Evolutionary conservation across 345 rosid species (phyloP).

Genomic region (Cardiospermum halicacabum): DNA sequence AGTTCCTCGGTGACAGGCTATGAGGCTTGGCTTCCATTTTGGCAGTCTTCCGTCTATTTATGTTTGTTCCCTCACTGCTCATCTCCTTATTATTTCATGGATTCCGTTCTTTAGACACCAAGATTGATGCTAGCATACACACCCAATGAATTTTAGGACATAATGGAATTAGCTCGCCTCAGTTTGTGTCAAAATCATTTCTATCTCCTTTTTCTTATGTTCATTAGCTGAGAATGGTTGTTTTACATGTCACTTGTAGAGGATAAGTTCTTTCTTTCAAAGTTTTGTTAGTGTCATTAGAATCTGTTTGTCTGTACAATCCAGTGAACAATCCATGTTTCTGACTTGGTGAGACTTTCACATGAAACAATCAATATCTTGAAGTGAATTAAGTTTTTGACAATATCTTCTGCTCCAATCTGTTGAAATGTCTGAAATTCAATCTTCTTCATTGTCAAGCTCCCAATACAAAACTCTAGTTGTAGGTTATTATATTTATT

Average conservation of each 20-base stretch:
- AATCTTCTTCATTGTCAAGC: not conserved
- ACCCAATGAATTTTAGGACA: not conserved
- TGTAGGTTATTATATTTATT: no score
- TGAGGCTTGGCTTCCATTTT: conserved; percentile 19
- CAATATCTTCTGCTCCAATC: not conserved
- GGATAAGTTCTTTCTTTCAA: not conserved
- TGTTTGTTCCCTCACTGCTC: conserved; percentile 6
- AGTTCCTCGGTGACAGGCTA: conserved; percentile 64
- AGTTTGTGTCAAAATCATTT: not conserved
- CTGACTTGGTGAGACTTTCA: no score
- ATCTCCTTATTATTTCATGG: conserved; percentile 4
- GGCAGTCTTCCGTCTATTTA: conserved; percentile 13
- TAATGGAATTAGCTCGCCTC: not conserved
- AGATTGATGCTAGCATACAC: conserved; percentile 3
- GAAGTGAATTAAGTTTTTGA: not conserved
- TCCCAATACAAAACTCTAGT: no score
- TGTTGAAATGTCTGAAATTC: not conserved
- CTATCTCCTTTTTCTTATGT: not conserved
- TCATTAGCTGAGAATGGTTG: not conserved
- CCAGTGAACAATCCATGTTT: not conserved
- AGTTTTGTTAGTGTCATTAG: not conserved
- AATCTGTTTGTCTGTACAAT: not conserved
- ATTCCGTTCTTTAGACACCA: not conserved
- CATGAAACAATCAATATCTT: no score
- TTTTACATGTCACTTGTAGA: not conserved